These are phyloP conservation scores for Oryza nivara DNA, from an alignment of 176 grass and related monocot species.

Conservation along the genomic window DNA sequence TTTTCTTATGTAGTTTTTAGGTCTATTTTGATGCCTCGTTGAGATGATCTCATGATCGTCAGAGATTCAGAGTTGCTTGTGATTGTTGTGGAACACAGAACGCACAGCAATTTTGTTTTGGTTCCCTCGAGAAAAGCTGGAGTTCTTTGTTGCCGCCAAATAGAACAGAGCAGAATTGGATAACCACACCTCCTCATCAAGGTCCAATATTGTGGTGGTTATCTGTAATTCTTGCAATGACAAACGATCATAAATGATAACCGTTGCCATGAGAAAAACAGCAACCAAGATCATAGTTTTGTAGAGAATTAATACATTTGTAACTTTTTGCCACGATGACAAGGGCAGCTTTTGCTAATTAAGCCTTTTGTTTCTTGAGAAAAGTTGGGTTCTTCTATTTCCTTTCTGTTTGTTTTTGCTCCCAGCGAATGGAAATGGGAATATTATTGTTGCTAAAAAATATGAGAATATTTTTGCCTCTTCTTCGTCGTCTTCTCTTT, in stretches of 20 bases:
- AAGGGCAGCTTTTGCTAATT: constrained; percentile 17
- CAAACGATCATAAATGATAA: background rate
- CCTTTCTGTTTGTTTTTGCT: constrained; percentile 27
- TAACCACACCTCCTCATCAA: constrained; percentile 29
- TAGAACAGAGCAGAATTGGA: constrained; percentile 18
- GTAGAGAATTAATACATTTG: constrained; percentile 8
- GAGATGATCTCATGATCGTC: background rate
- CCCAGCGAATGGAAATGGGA: constrained; percentile 57
- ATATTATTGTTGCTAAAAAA: constrained; percentile 43
- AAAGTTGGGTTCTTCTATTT: constrained; percentile 40
- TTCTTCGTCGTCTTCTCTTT: constrained; percentile 2
- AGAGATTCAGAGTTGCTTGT: background rate
- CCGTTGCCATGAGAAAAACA: background rate
- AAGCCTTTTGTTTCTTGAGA: constrained; percentile 43
- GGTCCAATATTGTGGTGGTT: constrained; percentile 26
- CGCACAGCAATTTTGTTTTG: constrained; percentile 50
- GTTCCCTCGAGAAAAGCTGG: constrained; percentile 18
- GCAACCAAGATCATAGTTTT: constrained; percentile 13
- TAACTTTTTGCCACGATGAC: constrained; percentile 3
- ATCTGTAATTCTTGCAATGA: constrained; percentile 40
- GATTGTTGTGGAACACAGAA: constrained; percentile 20
- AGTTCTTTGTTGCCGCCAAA: constrained; percentile 31
- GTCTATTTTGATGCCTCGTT: background rate
- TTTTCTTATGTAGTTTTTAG: constrained; percentile 25
- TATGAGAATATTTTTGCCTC: constrained; percentile 48